phyloP scores from a whole-genome alignment of 306 rosid genomes.

The Castanea crenata region DNA sequence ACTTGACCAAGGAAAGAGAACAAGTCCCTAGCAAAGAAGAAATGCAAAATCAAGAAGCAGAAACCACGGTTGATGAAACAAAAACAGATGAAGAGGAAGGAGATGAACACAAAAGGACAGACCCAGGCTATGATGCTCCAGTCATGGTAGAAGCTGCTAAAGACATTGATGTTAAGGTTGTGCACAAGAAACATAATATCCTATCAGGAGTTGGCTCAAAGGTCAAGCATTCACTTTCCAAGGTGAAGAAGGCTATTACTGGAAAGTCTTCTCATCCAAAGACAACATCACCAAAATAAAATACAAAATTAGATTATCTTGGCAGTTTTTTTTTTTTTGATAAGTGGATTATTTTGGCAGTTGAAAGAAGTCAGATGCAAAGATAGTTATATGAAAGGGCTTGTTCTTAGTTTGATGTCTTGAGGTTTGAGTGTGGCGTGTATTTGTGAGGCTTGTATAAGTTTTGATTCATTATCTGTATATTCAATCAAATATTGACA shows the following conservation, averaged over 20 bases:
- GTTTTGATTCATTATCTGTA: not conserved
- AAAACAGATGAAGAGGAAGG: slow-evolving; percentile 21
- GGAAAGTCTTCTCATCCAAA: slow-evolving; percentile 65
- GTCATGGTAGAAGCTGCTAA: slow-evolving; percentile 36
- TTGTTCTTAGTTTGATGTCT: slow-evolving; percentile 10
- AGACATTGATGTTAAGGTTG: slow-evolving; percentile 34
- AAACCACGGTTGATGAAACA: slow-evolving; percentile 22
- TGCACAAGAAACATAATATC: slow-evolving; percentile 56
- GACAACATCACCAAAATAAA: slow-evolving; percentile 33
- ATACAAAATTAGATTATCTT: not conserved
- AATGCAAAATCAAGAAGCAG: slow-evolving; percentile 18
- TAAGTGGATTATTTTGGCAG: not conserved
- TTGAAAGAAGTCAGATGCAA: slow-evolving; percentile 9
- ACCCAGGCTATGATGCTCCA: slow-evolving; percentile 24
- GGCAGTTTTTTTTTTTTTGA: no score
- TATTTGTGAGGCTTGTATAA: not conserved
- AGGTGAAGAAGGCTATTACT: slow-evolving; percentile 66
- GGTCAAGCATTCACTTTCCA: slow-evolving; percentile 75
- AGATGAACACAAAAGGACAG: slow-evolving; percentile 15
- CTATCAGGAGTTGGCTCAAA: slow-evolving; percentile 67
- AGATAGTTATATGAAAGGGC: not conserved
- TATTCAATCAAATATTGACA: not conserved
- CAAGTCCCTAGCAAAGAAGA: slow-evolving; percentile 16
- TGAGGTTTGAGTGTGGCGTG: slow-evolving; percentile 20
- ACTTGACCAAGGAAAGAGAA: slow-evolving; percentile 16